Base-by-base conservation (phyloP, 306 rosid species). In the Alnus rubra region DNA sequence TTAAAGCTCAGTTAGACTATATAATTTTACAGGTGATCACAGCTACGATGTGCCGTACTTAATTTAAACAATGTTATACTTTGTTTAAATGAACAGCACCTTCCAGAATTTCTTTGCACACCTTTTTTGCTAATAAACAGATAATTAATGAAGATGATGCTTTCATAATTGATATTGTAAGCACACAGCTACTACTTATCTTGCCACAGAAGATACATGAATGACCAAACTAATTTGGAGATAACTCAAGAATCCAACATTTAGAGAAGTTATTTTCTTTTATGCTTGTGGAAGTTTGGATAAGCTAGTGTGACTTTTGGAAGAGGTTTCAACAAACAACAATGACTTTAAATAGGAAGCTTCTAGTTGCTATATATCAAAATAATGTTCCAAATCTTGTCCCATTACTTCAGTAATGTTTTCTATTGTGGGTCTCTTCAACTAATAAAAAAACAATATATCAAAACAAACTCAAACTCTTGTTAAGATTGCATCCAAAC, bases 401-500 rank as follows among this genome's bases (percentile, higher is more conserved):
- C 9, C 69, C 69, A 33, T 63, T 35, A 19, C 69, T 63, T 63
- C 44, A 63, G 3, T 12, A 37, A 65, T 65, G 15, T 65, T 65
- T 28, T 15, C 42, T 2, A 37, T 16, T 35, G 23, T 65, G 49
- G 13, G 19, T 10, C 49, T 15, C 13, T 37, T 65, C 53, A 64
- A n/a, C 49, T 7, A 45, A 83, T 70, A 59, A 68, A 68, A 44
- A 58, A 31, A 9, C 28, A 23, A 23, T 71, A 44, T 64, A 59
- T 15, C n/a, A 67, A 53, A 68, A 14, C 49, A 78, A 83, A 82
- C 76, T 59, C 65, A 84, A 84, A 81, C 82, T 82, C 87, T 86
- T 86, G 89, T 86, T 85, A 88, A 91, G 88, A 89, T 87, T 87
- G 93, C 92, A 87, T 85, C 85, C 97, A 85, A 94, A 92, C 97